These are phyloP conservation scores for Acacia confusa DNA, from an alignment of 306 rosid genomes.

Conservation along the genomic window DNA sequence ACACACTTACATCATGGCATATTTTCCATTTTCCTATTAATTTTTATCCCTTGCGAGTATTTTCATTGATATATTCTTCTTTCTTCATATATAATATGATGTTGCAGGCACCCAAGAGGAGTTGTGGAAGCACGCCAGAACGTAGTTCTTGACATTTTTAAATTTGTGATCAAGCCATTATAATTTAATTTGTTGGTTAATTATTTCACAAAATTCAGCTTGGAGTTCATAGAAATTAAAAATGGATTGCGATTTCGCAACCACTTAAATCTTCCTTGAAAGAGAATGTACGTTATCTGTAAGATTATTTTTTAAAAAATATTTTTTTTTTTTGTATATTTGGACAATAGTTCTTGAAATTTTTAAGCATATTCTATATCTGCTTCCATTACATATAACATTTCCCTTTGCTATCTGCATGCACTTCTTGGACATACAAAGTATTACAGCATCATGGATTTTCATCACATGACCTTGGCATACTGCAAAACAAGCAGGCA, in stretches of 20 bases:
- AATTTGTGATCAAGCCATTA: constrained; percentile 21
- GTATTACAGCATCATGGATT: constrained; percentile 19
- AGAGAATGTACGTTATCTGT: constrained; percentile 26
- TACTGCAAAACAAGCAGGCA: background rate
- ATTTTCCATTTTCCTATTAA: background rate
- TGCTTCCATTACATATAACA: constrained; percentile 21
- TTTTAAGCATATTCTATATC: too few relatives aligned
- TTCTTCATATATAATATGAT: constrained; percentile 11
- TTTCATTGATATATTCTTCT: background rate
- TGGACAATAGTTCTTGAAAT: too few relatives aligned
- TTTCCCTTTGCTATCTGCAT: constrained; percentile 9
- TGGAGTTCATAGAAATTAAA: constrained; percentile 20
- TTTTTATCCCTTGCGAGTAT: background rate
- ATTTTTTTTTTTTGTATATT: constrained; percentile 36
- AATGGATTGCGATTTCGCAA: constrained; percentile 9
- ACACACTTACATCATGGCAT: too few relatives aligned
- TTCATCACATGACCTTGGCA: constrained; percentile 10
- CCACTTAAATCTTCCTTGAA: constrained; percentile 10
- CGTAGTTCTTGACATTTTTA: constrained; percentile 21
- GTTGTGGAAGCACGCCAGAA: constrained; percentile 30
- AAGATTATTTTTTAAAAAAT: background rate
- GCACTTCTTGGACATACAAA: constrained; percentile 7
- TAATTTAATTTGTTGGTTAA: constrained; percentile 1
- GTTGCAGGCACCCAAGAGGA: constrained; percentile 64
- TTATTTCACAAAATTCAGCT: constrained; percentile 17